Percentiles rank a stretch among this genome's conserved stretches.
These are phyloP conservation scores for Ogataea pini DNA, from an alignment of 805 yeast genomes.

Conservation along the genomic window DNA sequence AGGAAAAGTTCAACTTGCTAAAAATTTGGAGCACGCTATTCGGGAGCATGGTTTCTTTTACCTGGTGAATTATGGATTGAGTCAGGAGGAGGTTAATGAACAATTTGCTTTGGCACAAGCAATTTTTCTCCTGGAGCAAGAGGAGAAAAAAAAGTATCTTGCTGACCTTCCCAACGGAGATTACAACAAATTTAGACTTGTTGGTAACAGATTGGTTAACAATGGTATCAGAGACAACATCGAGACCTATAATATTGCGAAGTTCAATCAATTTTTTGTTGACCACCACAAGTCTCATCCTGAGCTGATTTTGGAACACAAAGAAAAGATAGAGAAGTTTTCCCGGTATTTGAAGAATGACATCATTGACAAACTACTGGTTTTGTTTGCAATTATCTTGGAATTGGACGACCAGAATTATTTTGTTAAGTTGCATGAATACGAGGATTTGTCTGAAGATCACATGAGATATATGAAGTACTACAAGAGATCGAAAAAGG, in stretches of 20 bases:
- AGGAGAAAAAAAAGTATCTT: slow-evolving; percentile 31
- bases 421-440: slow-evolving; percentile 35
- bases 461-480: slow-evolving; percentile 39
- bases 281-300: slow-evolving; percentile 19
- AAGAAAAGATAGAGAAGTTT: slow-evolving; percentile 9
- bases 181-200: slow-evolving; percentile 37
- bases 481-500: slow-evolving; percentile 31
- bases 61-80: slow-evolving; percentile 30
- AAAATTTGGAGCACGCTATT: slow-evolving; percentile 32
- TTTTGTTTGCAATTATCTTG: slow-evolving; percentile 37
- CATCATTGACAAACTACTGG: slow-evolving; percentile 26
- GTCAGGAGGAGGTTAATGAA: slow-evolving; percentile 31
- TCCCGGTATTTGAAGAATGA: slow-evolving; percentile 6
- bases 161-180: slow-evolving; percentile 35
- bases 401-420: slow-evolving; percentile 36
- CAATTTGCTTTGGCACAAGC: slow-evolving; percentile 34
- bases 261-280: slow-evolving; percentile 29
- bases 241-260: slow-evolving; percentile 37
- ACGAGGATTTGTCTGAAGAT: slow-evolving; percentile 39
- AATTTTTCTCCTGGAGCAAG: slow-evolving; percentile 32
- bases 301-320: slow-evolving; percentile 5
- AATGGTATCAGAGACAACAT: slow-evolving; percentile 35
- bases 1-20: slow-evolving; percentile 33
- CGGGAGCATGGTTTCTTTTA: slow-evolving; percentile 39
- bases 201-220: slow-evolving; percentile 36